phyloP scores from a whole-genome alignment of 2,329 filamentous ascomycete genomes.

The Paecilomyces variotii region DNA sequence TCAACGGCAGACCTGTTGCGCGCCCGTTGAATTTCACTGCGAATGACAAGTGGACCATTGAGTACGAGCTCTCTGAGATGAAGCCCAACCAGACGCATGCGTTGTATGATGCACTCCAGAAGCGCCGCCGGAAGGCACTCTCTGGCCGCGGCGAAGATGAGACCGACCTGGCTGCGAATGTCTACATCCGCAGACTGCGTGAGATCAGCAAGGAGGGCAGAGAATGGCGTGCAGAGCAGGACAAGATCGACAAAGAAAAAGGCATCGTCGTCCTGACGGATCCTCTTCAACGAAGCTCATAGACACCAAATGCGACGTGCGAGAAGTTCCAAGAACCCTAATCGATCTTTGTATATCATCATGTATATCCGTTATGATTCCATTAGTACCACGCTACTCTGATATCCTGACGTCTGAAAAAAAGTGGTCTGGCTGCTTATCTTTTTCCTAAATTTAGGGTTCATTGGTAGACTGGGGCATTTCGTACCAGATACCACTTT shows the following conservation, averaged over 20 bases:
- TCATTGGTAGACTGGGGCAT: not conserved
- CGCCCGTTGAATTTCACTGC: conserved; percentile 48
- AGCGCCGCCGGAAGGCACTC: conserved; percentile 46
- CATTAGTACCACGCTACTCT: not conserved
- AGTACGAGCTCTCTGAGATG: conserved; percentile 68
- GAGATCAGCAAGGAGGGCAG: conserved; percentile 49
- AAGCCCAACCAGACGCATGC: conserved; percentile 33
- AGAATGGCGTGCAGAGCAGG: conserved; percentile 48
- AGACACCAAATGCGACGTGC: not conserved
- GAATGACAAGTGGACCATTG: conserved; percentile 59
- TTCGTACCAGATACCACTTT: not conserved
- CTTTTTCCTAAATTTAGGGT: not conserved
- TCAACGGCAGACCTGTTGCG: conserved; percentile 57
- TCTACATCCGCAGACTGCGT: conserved; percentile 35
- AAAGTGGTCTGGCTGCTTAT: not conserved
- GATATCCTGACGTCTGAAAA: not conserved
- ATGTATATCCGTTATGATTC: not conserved
- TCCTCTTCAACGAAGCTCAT: not conserved
- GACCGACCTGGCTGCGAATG: conserved; percentile 33
- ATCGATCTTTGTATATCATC: not conserved
- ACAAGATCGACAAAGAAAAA: conserved; percentile 42
- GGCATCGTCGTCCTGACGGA: conserved; percentile 26
- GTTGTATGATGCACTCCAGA: conserved; percentile 51
- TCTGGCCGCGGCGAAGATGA: conserved; percentile 29
- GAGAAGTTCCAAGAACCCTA: not conserved